Conservation (phyloP, 495 filamentous ascomycete genomes). For the Monascus purpureus region DNA sequence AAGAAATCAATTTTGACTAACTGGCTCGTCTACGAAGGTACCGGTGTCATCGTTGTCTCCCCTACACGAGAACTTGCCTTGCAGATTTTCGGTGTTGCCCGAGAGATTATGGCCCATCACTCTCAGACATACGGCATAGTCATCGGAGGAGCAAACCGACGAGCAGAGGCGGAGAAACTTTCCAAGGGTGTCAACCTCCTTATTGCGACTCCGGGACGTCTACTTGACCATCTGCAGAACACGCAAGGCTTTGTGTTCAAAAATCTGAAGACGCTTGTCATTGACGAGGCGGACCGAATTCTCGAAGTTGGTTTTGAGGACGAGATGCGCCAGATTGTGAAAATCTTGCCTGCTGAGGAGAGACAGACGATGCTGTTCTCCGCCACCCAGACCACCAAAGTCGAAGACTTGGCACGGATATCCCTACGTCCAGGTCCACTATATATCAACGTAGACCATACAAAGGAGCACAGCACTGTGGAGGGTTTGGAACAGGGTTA, state of each 20-base stretch:
- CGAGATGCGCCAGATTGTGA: slow-evolving; percentile 94
- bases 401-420: slow-evolving; percentile 89
- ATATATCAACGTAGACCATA: slow-evolving; percentile 86
- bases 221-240: slow-evolving; percentile 91
- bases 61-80: slow-evolving; percentile 69
- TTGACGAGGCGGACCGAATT: slow-evolving; percentile 85
- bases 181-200: slow-evolving; percentile 87
- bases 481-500: slow-evolving; percentile 92
- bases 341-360: slow-evolving; percentile 79
- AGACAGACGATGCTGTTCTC: slow-evolving; percentile 96
- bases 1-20: slow-evolving; percentile 5
- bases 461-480: slow-evolving; percentile 71
- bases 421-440: slow-evolving; percentile 83
- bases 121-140: slow-evolving; percentile 93
- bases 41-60: slow-evolving; percentile 68
- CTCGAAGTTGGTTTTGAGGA: slow-evolving; percentile 97
- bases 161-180: slow-evolving; percentile 88
- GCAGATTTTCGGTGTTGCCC: slow-evolving; percentile 90
- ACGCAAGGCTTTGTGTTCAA: slow-evolving; percentile 87
- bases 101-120: slow-evolving; percentile 76
- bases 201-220: slow-evolving; percentile 82
- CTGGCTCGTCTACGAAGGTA: slow-evolving; percentile 31
- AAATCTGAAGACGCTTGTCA: slow-evolving; percentile 76
- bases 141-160: slow-evolving; percentile 86
- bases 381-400: slow-evolving; percentile 95